Evolutionary conservation across 371 early-diverging fungal species (phyloP).

Genomic region (Chytridium lagenaria): DNA sequence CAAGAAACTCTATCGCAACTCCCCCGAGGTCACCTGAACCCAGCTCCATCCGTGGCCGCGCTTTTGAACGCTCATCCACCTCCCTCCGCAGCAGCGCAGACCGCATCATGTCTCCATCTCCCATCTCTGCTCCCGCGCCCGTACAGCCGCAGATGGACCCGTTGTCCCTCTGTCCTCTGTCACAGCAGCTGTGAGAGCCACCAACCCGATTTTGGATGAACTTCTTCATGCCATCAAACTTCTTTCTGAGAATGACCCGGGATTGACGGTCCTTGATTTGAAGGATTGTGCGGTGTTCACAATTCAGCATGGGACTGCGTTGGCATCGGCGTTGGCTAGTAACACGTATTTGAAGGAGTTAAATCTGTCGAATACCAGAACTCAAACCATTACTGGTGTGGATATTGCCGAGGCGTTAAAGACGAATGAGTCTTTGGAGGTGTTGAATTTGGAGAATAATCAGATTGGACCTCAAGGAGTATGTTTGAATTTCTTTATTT

Average conservation of each 20-base stretch:
- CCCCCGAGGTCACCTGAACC: conserved; percentile 9
- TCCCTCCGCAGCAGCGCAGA: conserved; percentile 21
- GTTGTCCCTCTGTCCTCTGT: conserved; percentile 38
- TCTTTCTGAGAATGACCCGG: conserved; percentile 43
- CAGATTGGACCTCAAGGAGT: conserved; percentile 51
- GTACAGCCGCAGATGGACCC: conserved; percentile 40
- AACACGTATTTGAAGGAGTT: conserved; percentile 48
- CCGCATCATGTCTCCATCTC: conserved; percentile 5
- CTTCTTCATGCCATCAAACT: conserved; percentile 44
- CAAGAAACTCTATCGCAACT: background rate
- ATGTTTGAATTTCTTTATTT: conserved; percentile 4
- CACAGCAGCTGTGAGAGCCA: conserved; percentile 40
- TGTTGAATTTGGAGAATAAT: conserved; percentile 47
- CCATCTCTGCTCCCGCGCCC: conserved; percentile 14
- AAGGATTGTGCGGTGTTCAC: conserved; percentile 49
- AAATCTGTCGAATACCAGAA: conserved; percentile 31
- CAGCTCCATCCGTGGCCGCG: conserved; percentile 6
- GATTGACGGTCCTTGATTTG: conserved; percentile 43
- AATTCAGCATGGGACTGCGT: conserved; percentile 32
- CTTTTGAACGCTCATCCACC: background rate
- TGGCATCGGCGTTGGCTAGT: conserved; percentile 38
- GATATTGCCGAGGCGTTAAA: conserved; percentile 46
- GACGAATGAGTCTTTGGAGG: conserved; percentile 40
- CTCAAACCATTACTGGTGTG: conserved; percentile 38
- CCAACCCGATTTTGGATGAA: conserved; percentile 53